Base-by-base conservation (phyloP, 2,329 filamentous ascomycete species). In the Fusarium praegraminearum region DNA sequence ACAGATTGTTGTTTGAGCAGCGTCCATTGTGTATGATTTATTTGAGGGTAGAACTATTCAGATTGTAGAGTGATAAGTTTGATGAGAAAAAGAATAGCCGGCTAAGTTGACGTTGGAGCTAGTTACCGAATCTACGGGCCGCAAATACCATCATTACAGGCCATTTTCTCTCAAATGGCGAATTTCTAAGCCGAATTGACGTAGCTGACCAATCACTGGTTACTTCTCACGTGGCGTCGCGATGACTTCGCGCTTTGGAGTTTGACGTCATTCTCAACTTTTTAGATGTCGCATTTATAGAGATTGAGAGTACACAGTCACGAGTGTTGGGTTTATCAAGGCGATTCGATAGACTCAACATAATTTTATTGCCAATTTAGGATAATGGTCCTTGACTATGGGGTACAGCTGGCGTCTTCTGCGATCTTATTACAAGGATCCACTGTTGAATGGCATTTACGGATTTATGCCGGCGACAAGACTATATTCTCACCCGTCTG, bases 161-260 rank as follows among this genome's bases (percentile, higher is more conserved):
- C 53, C 65, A 73, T 62, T 26, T 36, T 36, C 52, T 65, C 69
- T 65, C 47, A 46, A 58, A 75, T 73, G 67, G 73, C 73, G 73
- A 69, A 77, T 77, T 77, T 77, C 74, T 77, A 77, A 77, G 76
- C 75, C 59, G 38, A 26, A 8, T n/a, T 24, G 4, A 32, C 4
- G 16, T 18, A 30, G 62, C 67, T 73, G 73, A 74, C 76, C 76
- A 77, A 77, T 77, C 75, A 73, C 58, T 72, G 54, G 52, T 47
- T 51, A 46, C 18, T 15, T 38, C 71, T 77, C 76, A 77, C 75
- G 76, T 78, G 76, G 58, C 35, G 55, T 67, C 71, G 71, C 57
- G 72, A 66, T 28, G 55, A 47, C 60, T 71, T 76, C 65, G 63
- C 55, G 62, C 38, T 38, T 43, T 43, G 12, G 10, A 63, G 18